Conservation (phyloP, 139 green algal genomes). For the Marvania coccoides region DNA sequence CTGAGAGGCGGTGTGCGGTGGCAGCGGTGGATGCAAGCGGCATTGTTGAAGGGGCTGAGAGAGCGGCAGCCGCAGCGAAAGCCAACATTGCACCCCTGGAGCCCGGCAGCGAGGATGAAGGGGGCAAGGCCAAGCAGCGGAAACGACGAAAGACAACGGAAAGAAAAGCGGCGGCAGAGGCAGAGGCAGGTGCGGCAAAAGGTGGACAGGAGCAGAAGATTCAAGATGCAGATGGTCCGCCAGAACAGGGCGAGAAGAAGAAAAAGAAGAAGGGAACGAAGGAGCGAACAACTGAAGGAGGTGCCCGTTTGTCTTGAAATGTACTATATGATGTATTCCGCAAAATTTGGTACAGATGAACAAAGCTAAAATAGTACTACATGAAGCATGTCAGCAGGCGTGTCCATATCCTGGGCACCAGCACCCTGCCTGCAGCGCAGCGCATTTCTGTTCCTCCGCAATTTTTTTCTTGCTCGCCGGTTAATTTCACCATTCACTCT, state of each 20-base stretch:
- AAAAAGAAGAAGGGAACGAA: not conserved
- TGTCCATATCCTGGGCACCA: no score
- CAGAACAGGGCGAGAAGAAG: not conserved
- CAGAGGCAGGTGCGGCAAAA: not conserved
- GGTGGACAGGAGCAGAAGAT: not conserved
- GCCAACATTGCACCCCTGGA: not conserved
- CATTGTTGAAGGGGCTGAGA: not conserved
- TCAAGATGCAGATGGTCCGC: not conserved
- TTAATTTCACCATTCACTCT: no score
- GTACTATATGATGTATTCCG: no score
- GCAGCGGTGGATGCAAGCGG: not conserved
- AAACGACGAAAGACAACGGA: not conserved
- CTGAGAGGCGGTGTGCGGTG: not conserved
- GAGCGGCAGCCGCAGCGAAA: not conserved
- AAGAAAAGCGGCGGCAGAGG: constrained; percentile 1
- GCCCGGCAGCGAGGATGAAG: constrained; percentile 10
- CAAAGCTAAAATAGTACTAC: no score
- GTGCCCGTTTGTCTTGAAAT: no score
- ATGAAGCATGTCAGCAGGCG: no score
- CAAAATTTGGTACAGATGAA: no score
- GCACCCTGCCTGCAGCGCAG: not conserved
- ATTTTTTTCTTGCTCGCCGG: not conserved
- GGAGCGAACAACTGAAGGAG: not conserved
- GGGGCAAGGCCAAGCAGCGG: not conserved
- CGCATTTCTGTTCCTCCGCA: not conserved